These are phyloP conservation scores for Metschnikowia aberdeeniae DNA, from an alignment of 805 yeast genomes.

Conservation along the genomic window DNA sequence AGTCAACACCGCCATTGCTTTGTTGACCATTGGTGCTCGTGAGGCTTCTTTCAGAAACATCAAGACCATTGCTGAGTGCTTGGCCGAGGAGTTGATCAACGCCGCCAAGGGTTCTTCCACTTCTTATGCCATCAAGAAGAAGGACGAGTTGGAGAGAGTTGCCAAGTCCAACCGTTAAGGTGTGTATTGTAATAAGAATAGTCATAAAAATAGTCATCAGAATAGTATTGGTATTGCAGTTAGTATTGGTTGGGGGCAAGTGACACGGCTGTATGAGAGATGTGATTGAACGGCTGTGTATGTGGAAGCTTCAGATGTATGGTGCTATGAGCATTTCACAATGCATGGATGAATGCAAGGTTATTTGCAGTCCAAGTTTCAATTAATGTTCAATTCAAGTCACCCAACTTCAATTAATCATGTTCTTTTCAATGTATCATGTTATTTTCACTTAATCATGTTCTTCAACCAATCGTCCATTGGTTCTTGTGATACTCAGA, in stretches of 20 bases:
- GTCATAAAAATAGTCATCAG: slow-evolving; percentile 13
- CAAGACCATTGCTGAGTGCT: slow-evolving; percentile 99
- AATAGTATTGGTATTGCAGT: not conserved
- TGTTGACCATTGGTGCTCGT: slow-evolving; percentile 99
- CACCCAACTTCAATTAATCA: too few relatives aligned
- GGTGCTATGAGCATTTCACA: too few relatives aligned
- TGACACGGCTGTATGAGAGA: not conserved
- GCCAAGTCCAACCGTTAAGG: slow-evolving; percentile 99
- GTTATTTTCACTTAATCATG: too few relatives aligned
- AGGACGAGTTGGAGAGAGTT: slow-evolving; percentile 99
- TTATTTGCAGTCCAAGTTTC: too few relatives aligned
- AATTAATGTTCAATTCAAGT: too few relatives aligned
- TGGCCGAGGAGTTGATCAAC: slow-evolving; percentile 99
- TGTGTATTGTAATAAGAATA: slow-evolving; percentile 23
- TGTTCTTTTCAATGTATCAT: too few relatives aligned
- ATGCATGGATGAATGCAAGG: too few relatives aligned
- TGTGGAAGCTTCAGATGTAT: too few relatives aligned
- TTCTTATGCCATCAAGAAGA: slow-evolving; percentile 99
- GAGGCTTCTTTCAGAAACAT: slow-evolving; percentile 99
- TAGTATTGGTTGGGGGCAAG: not conserved
- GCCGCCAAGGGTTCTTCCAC: slow-evolving; percentile 99
- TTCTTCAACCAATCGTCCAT: too few relatives aligned
- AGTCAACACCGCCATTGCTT: slow-evolving; percentile 98
- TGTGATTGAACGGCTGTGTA: too few relatives aligned
- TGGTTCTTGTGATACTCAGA: too few relatives aligned